Evolutionary conservation across 2,329 filamentous ascomycete species (phyloP).

Genomic region (Epichloe gansuensis): DNA sequence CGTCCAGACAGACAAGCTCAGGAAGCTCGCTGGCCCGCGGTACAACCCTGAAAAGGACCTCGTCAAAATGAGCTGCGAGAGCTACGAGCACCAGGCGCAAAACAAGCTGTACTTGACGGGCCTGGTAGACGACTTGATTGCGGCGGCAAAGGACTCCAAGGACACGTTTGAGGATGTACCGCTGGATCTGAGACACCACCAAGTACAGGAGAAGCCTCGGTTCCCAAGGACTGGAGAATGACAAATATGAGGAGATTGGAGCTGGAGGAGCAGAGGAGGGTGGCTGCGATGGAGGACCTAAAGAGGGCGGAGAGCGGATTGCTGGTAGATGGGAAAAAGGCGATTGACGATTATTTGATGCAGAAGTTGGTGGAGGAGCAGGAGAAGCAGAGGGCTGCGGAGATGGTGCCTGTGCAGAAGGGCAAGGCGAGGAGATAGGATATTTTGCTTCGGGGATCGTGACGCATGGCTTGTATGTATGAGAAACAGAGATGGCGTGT

Average conservation of each 20-base stretch:
- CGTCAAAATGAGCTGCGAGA: conserved; percentile 84
- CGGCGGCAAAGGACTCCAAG: conserved; percentile 60
- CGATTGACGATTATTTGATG: conserved; percentile 29
- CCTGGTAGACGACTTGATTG: conserved; percentile 59
- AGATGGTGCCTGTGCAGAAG: conserved; percentile 17
- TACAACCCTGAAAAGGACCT: conserved; percentile 78
- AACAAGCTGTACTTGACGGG: conserved; percentile 94
- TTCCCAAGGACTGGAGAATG: conserved; percentile 77
- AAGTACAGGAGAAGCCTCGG: conserved; percentile 50
- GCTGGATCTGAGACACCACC: conserved; percentile 77
- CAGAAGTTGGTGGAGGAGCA: conserved; percentile 22
- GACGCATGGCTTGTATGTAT: background rate
- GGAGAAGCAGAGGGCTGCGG: conserved; percentile 21
- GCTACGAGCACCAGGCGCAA: conserved; percentile 78
- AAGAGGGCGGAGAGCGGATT: conserved; percentile 38
- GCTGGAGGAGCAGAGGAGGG: conserved; percentile 48
- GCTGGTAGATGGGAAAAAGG: conserved; percentile 45
- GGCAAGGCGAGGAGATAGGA: conserved; percentile 5
- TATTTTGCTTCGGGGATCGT: too few relatives aligned
- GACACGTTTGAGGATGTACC: conserved; percentile 86
- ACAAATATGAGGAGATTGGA: conserved; percentile 54
- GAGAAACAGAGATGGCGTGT: background rate
- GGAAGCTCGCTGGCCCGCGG: conserved; percentile 73
- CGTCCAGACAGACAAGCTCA: conserved; percentile 64
- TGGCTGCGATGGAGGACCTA: conserved; percentile 41